These are phyloP conservation scores for Cadophora gregata DNA, from an alignment of 2,329 filamentous ascomycete species.

Conservation along the genomic window DNA sequence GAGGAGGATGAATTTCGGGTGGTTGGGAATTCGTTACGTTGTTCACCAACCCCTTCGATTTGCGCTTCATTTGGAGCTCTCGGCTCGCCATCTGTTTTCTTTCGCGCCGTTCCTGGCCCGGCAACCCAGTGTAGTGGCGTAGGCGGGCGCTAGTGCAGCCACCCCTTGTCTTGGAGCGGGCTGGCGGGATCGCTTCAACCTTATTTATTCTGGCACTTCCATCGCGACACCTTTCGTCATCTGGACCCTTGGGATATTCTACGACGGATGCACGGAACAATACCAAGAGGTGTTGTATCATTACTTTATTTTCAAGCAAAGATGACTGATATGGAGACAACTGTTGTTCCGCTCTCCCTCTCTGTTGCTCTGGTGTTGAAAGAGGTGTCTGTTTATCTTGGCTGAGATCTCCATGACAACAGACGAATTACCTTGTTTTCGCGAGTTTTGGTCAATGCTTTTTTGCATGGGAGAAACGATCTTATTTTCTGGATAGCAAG, in stretches of 20 bases:
- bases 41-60: slow-evolving; percentile 8
- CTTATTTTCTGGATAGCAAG: not conserved
- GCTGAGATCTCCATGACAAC: not conserved
- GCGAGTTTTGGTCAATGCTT: not conserved
- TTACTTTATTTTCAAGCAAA: not conserved
- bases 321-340: too few species aligned
- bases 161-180: not conserved
- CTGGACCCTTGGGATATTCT: not conserved
- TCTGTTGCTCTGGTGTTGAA: not conserved
- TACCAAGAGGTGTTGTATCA: not conserved
- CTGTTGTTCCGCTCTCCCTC: not conserved
- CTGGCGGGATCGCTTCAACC: not conserved
- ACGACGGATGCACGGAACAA: not conserved
- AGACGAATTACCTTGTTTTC: not conserved
- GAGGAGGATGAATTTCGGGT: slow-evolving; percentile 3
- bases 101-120: not conserved
- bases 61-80: slow-evolving; percentile 1
- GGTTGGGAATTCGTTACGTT: slow-evolving; percentile 16
- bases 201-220: not conserved
- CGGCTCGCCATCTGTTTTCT: slow-evolving; percentile 2
- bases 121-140: not conserved
- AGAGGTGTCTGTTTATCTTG: not conserved
- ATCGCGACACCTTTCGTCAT: not conserved
- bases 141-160: slow-evolving; percentile 1
- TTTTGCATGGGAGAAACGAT: slow-evolving; percentile 2